A percentile compares a stretch with the other conserved stretches of the same genome.
Conservation (phyloP, 148 eudicot genomes). For the Simmondsia chinensis region DNA sequence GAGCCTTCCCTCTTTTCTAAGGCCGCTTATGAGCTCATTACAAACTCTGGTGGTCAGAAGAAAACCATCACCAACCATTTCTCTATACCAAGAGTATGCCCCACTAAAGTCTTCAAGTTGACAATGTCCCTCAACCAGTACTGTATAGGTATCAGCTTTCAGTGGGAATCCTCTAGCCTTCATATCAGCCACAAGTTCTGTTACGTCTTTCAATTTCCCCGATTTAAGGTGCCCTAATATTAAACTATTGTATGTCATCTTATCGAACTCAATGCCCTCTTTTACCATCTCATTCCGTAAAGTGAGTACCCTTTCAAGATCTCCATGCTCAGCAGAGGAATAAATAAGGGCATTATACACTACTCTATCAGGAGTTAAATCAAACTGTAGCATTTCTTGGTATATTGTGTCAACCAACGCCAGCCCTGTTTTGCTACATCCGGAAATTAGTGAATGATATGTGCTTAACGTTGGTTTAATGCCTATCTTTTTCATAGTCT, state of each 20-base stretch:
- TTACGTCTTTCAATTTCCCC: constrained; percentile 34
- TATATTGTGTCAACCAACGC: constrained; percentile 35
- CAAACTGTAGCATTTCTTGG: constrained; percentile 43
- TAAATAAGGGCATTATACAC: constrained; percentile 56
- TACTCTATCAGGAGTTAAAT: constrained; percentile 51
- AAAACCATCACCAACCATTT: constrained; percentile 48
- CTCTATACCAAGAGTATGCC: constrained; percentile 61
- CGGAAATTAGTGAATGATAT: constrained; percentile 46
- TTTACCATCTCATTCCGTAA: constrained; percentile 46
- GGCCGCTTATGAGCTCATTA: constrained; percentile 59
- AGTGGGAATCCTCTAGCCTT: constrained; percentile 40
- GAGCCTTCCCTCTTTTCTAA: constrained; percentile 47
- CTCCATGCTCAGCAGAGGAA: constrained; percentile 46
- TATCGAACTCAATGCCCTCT: constrained; percentile 41
- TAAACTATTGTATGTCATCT: constrained; percentile 67
- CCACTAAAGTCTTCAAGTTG: constrained; percentile 31
- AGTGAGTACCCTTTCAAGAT: constrained; percentile 32
- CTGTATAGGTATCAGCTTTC: constrained; percentile 56
- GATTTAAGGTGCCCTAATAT: constrained; percentile 42
- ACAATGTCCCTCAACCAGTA: constrained; percentile 54
- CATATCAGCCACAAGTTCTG: constrained; percentile 52
- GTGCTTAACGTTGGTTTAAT: constrained; percentile 59
- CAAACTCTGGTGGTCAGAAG: constrained; percentile 28
- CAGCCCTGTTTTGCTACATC: constrained; percentile 22
- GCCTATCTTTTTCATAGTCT: constrained; percentile 43